Conservation (phyloP, 495 filamentous ascomycete species). For the Hypoxylon subgilvum region DNA sequence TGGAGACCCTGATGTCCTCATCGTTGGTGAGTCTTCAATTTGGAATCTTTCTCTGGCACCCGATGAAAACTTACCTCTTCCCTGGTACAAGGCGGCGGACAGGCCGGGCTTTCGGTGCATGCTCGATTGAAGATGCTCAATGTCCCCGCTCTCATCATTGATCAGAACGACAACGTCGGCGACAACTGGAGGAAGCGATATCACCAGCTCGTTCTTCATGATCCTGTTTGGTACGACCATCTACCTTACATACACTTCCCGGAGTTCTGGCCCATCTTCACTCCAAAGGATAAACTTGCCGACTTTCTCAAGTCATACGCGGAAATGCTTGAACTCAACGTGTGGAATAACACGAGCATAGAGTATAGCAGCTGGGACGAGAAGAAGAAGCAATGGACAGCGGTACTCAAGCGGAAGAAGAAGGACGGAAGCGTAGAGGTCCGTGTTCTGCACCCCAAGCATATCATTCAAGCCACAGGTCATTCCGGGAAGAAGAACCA, state of each 20-base stretch:
- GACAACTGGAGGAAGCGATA: constrained; percentile 81
- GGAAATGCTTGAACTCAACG: constrained; percentile 74
- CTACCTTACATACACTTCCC: constrained; percentile 77
- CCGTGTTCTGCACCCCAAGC: constrained; percentile 66
- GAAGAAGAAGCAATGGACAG: constrained; percentile 63
- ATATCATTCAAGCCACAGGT: constrained; percentile 75
- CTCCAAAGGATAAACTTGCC: constrained; percentile 81
- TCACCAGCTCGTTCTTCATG: constrained; percentile 69
- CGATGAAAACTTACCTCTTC: constrained; percentile 9
- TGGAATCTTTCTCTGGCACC: not conserved
- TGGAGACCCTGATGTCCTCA: constrained; percentile 66
- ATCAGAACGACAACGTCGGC: constrained; percentile 68
- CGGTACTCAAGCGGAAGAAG: constrained; percentile 58
- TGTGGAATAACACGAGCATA: constrained; percentile 69
- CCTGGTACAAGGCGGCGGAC: constrained; percentile 54
- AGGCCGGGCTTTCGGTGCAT: constrained; percentile 65
- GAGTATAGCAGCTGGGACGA: constrained; percentile 60
- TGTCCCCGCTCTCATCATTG: constrained; percentile 68
- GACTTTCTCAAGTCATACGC: constrained; percentile 80
- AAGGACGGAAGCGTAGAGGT: constrained; percentile 57
- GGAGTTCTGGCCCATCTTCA: constrained; percentile 69
- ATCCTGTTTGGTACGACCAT: constrained; percentile 79
- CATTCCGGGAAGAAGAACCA: constrained; percentile 73
- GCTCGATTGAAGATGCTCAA: constrained; percentile 76
- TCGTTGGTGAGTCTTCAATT: constrained; percentile 62